phyloP scores from a whole-genome alignment of 2,329 filamentous ascomycete species.

The Neonectria ditissima region DNA sequence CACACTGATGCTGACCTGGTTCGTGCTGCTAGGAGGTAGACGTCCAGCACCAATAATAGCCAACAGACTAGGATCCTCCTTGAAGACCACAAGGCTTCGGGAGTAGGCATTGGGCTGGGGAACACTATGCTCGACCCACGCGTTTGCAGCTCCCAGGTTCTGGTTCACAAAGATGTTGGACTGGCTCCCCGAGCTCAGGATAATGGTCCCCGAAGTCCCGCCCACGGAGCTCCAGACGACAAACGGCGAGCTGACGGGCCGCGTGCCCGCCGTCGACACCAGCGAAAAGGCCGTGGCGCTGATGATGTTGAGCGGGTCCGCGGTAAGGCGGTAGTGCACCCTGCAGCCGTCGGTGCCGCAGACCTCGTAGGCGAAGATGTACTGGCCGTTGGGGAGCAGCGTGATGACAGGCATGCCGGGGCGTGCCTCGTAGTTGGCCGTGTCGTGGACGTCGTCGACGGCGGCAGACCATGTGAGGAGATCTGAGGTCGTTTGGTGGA shows the following conservation, averaged over 20 bases:
- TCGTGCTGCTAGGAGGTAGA: constrained; percentile 60
- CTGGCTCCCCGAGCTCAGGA: constrained; percentile 55
- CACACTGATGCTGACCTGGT: constrained; percentile 56
- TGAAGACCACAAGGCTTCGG: constrained; percentile 51
- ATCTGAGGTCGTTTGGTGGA: constrained; percentile 72
- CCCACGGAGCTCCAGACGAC: constrained; percentile 58
- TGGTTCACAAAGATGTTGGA: constrained; percentile 57
- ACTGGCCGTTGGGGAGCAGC: constrained; percentile 63
- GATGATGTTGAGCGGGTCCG: constrained; percentile 52
- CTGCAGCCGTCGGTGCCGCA: constrained; percentile 58
- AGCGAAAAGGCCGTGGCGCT: constrained; percentile 47
- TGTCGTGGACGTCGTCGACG: constrained; percentile 70
- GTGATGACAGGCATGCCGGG: constrained; percentile 76
- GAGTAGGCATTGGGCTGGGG: constrained; percentile 54
- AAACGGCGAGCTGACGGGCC: constrained; percentile 56
- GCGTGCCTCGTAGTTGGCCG: constrained; percentile 67
- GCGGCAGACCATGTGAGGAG: constrained; percentile 68
- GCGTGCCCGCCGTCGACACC: constrained; percentile 48
- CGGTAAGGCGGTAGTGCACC: constrained; percentile 58
- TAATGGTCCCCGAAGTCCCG: constrained; percentile 58
- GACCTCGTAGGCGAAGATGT: constrained; percentile 73
- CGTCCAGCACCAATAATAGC: constrained; percentile 59
- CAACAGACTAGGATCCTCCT: constrained; percentile 48
- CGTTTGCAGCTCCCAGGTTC: constrained; percentile 50
- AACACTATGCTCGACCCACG: constrained; percentile 52